Base-by-base conservation (phyloP, 2,329 filamentous ascomycete species). In the Verticillium dahliae region DNA sequence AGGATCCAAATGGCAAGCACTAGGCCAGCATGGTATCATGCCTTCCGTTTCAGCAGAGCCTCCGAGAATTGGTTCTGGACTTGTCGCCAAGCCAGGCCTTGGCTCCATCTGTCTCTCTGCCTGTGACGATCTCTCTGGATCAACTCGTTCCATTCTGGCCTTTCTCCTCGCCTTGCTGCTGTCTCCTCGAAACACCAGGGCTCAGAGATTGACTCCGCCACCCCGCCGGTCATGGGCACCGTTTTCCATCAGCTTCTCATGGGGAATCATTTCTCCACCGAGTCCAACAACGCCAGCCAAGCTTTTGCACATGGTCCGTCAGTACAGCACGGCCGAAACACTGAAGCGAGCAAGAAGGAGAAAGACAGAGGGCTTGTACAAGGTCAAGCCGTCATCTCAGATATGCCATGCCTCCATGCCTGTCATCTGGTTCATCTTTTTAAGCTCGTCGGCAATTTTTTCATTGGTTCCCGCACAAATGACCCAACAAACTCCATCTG, bases 381-480 rank as follows among this genome's bases (percentile, higher is more conserved):
- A 50, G 7, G n/a, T 6, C 35, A 37, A 37, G 35, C 35, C 35
- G 11, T 37, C 35, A 37, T 37, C 35, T 37, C 35, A 37, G 35
- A 37, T 37, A 37, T 6, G 11, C 6, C 35, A 37, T 37, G 18
- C 18, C 35, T 37, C 6, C 6, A 11, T 11, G 35, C 35, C 10
- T 50, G n/a, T 50, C 41, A 3, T 22, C n/a, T n/a, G 9, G n/a
- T 50, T 50, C 41, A 18, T 22, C 18, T 7, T n/a, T 18, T 22
- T 22, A 33, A 38, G 13, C 35, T 31, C 56, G 62, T 69, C 68
- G n/a, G 62, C 67, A 65, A 14, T 27, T 57, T 57, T 57, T 38
- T 57, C 56, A 57, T 57, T 57, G 56, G 56, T 34, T 38, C 35
- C 9, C 1, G 22, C 37, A 4, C 15, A 7, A 18, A 57, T 57